Evolutionary conservation across 495 filamentous ascomycete genomes (phyloP).

Genomic region (Usnea hakonensis): DNA sequence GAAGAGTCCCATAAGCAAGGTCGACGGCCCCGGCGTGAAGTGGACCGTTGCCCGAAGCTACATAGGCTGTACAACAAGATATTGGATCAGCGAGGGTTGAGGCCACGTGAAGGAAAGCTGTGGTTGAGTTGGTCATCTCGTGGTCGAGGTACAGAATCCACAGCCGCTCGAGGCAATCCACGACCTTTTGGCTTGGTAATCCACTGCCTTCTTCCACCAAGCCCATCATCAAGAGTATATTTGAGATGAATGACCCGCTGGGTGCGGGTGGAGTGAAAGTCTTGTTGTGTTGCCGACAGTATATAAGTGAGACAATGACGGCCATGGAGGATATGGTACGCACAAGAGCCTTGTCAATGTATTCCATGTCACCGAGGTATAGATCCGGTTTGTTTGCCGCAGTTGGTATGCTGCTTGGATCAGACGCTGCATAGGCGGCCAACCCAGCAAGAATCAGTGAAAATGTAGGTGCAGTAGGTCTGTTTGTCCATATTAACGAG

Average conservation of each 20-base stretch:
- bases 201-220: conserved; percentile 16
- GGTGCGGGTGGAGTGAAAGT: conserved; percentile 33
- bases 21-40: conserved; percentile 49
- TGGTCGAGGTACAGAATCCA: conserved; percentile 46
- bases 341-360: conserved; percentile 37
- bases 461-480: conserved; percentile 14
- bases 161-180: conserved; percentile 33
- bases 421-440: conserved; percentile 34
- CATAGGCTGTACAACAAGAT: conserved; percentile 33
- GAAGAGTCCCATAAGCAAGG: conserved; percentile 39
- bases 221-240: conserved; percentile 39
- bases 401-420: conserved; percentile 34
- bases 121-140: conserved; percentile 47
- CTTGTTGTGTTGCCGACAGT: conserved; percentile 32
- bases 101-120: conserved; percentile 42
- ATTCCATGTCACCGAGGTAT: conserved; percentile 30
- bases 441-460: conserved; percentile 38
- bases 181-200: conserved; percentile 14
- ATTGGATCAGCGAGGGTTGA: conserved; percentile 43
- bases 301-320: conserved; percentile 32
- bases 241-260: conserved; percentile 35
- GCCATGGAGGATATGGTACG: conserved; percentile 35
- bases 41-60: conserved; percentile 41
- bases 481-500: not conserved
- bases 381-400: conserved; percentile 32